Conservation (phyloP, 495 filamentous ascomycete species). For the Penicillium herquei region DNA sequence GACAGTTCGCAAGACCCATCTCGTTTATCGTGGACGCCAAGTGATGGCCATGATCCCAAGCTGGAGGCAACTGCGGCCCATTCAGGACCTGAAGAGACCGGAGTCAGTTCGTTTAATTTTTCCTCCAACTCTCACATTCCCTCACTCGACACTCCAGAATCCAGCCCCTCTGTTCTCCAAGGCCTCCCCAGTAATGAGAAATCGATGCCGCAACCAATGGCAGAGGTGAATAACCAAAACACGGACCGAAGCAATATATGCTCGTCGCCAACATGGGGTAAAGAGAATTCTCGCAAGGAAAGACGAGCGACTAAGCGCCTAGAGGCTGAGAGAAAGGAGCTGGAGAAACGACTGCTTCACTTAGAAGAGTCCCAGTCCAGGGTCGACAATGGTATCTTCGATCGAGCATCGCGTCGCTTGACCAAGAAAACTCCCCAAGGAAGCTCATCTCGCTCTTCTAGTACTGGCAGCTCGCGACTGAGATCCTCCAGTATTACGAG, state of each 20-base stretch:
- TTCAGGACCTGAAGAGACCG: slow-evolving; percentile 14
- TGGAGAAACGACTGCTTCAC: slow-evolving; percentile 34
- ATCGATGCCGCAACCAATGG: not conserved
- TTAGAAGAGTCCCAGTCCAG: slow-evolving; percentile 31
- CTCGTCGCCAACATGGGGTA: slow-evolving; percentile 19
- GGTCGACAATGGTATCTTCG: slow-evolving; percentile 17
- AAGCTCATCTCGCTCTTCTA: slow-evolving; percentile 35
- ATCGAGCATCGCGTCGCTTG: slow-evolving; percentile 31
- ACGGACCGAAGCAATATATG: slow-evolving; percentile 9
- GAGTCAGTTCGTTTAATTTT: slow-evolving; percentile 15
- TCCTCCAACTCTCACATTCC: slow-evolving; percentile 20
- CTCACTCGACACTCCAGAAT: slow-evolving; percentile 17
- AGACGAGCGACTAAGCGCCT: slow-evolving; percentile 36
- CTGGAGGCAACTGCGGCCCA: slow-evolving; percentile 8
- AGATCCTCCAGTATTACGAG: slow-evolving; percentile 31
- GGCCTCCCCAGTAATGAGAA: slow-evolving; percentile 7
- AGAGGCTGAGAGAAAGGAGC: slow-evolving; percentile 39
- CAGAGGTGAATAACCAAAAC: not conserved
- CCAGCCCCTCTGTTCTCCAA: slow-evolving; percentile 19
- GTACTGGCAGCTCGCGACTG: slow-evolving; percentile 27
- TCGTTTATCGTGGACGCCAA: not conserved
- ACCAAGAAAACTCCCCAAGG: slow-evolving; percentile 38
- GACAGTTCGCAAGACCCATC: not conserved
- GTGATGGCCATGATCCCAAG: slow-evolving; percentile 1
- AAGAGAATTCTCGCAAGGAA: slow-evolving; percentile 27